phyloP scores from a whole-genome alignment of 2,329 filamentous ascomycete species.

The Moelleriella libera region DNA sequence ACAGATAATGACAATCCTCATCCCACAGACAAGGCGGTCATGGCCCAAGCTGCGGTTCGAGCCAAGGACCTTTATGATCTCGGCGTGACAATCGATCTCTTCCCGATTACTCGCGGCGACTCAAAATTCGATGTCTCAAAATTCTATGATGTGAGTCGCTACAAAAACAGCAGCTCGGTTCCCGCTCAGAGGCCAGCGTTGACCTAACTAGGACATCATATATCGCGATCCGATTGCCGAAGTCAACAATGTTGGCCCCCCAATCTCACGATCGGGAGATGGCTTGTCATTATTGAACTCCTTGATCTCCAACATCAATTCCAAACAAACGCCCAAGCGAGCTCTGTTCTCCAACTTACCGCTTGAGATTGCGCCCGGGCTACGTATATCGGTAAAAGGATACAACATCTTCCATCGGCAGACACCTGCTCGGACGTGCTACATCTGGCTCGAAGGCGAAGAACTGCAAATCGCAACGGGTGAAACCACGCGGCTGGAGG shows the following conservation, averaged over 20 bases:
- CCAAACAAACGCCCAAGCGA: conserved; percentile 73
- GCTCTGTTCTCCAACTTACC: conserved; percentile 78
- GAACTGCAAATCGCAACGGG: conserved; percentile 65
- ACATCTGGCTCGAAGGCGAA: conserved; percentile 80
- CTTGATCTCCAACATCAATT: conserved; percentile 77
- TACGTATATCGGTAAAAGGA: conserved; percentile 84
- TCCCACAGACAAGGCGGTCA: conserved; percentile 52
- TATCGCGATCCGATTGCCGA: conserved; percentile 66
- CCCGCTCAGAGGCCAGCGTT: not conserved
- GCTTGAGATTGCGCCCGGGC: conserved; percentile 70
- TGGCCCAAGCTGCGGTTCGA: conserved; percentile 66
- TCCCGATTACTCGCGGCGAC: conserved; percentile 64
- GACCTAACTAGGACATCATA: conserved; percentile 58
- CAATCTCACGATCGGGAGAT: conserved; percentile 53
- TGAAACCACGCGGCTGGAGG: conserved; percentile 60
- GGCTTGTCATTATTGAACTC: conserved; percentile 69
- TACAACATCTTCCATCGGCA: conserved; percentile 84
- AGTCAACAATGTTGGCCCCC: conserved; percentile 37
- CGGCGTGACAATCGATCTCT: conserved; percentile 82
- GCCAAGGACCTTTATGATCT: conserved; percentile 94
- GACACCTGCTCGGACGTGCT: conserved; percentile 66
- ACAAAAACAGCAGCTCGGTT: not conserved
- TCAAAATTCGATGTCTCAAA: conserved; percentile 65
- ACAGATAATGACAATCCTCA: conserved; percentile 90
- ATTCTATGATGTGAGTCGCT: conserved; percentile 68